Percentiles rank a stretch among this genome's conserved stretches.
phyloP scores from a whole-genome alignment of 2,329 filamentous ascomycete species.

The Diaporthe citriasiana region DNA sequence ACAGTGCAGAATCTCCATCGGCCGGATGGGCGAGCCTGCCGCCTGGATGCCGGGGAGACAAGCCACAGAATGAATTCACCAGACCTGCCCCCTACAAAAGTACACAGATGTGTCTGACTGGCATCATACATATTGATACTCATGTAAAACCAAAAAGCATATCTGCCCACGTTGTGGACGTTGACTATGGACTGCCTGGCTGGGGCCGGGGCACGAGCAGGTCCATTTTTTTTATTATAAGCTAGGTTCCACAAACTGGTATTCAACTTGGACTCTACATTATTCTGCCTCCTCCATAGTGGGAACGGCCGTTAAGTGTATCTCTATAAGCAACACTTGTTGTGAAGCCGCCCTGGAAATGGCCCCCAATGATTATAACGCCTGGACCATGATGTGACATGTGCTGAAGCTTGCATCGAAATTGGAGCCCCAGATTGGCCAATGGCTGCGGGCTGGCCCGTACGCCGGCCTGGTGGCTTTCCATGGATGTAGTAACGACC shows the following conservation, averaged over 20 bases:
- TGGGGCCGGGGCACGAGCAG: background rate
- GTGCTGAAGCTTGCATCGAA: background rate
- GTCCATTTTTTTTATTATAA: background rate
- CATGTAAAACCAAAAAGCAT: background rate
- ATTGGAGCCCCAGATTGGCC: slow-evolving; percentile 12
- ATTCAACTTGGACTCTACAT: background rate
- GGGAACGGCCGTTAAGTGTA: too few species aligned
- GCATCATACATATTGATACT: background rate
- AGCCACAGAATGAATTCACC: background rate
- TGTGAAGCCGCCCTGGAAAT: background rate
- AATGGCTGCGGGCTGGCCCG: slow-evolving; percentile 29
- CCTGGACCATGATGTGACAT: background rate
- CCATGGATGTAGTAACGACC: background rate
- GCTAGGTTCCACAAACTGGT: background rate
- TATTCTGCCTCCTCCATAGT: too few species aligned
- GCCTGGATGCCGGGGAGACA: background rate
- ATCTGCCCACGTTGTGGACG: background rate
- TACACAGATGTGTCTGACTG: background rate
- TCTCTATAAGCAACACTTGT: background rate
- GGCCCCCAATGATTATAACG: background rate
- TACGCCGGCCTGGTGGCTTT: background rate
- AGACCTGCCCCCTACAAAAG: background rate
- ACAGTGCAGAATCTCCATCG: background rate
- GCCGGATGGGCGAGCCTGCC: background rate
- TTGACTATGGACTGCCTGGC: background rate